Evolutionary conservation across 2,329 filamentous ascomycete species (phyloP).

Genomic region (Paecilomyces dactylethromorphus): DNA sequence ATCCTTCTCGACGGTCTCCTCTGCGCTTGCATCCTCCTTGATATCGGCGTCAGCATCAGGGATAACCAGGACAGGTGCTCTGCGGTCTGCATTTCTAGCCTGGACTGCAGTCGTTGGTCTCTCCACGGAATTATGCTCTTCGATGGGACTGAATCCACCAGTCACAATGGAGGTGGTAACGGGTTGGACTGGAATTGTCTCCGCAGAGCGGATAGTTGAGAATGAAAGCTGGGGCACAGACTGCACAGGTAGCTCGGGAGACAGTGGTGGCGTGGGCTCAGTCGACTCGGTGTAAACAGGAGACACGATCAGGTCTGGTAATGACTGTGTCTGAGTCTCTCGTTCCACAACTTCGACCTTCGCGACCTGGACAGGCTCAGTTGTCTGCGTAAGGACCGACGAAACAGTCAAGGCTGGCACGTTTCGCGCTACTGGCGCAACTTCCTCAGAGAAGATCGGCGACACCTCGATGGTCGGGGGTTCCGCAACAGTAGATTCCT

Average conservation of each 20-base stretch:
- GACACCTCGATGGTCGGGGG: constrained; percentile 24
- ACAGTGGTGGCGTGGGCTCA: constrained; percentile 16
- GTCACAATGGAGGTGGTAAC: constrained; percentile 19
- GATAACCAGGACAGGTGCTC: constrained; percentile 4
- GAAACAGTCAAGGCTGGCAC: constrained; percentile 28
- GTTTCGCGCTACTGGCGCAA: constrained; percentile 36
- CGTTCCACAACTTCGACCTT: constrained; percentile 11
- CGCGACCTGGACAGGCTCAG: constrained; percentile 9
- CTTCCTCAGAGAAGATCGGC: constrained; percentile 26
- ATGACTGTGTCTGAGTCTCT: constrained; percentile 9
- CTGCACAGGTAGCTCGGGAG: constrained; percentile 16
- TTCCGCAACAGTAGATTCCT: constrained; percentile 11
- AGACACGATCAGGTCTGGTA: constrained; percentile 19
- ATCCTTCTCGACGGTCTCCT: constrained; percentile 12
- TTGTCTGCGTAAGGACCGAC: constrained; percentile 3
- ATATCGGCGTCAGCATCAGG: constrained; percentile 49
- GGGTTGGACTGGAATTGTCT: constrained; percentile 39
- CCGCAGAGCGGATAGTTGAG: constrained; percentile 38
- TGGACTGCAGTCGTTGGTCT: constrained; percentile 13
- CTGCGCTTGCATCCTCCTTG: constrained; percentile 48
- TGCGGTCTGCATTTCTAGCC: constrained; percentile 6
- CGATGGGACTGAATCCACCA: constrained; percentile 13
- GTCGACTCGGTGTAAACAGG: constrained; percentile 21
- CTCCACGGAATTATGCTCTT: constrained; percentile 15
- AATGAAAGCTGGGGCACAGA: constrained; percentile 27